phyloP scores from a whole-genome alignment of 805 yeast species.

The Candida sonorensis region DNA sequence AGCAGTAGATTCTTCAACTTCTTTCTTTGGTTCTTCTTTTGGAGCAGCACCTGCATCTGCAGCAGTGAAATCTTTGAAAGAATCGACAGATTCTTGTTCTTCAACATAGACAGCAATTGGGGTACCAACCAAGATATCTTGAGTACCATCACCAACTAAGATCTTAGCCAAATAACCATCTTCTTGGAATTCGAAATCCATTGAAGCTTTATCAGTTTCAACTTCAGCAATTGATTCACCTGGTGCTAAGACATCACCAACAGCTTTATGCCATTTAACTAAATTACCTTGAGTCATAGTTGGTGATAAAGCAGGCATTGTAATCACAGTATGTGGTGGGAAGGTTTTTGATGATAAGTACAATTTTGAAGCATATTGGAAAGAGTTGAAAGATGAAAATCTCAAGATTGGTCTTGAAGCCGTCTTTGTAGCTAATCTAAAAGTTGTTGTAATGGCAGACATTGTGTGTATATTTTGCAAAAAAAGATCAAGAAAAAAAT shows the following conservation, averaged over 20 bases:
- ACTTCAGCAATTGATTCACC: slow-evolving; percentile 96
- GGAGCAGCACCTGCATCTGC: slow-evolving; percentile 68
- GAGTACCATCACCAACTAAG: slow-evolving; percentile 73
- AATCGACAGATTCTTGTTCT: slow-evolving; percentile 74
- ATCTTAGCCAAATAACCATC: slow-evolving; percentile 91
- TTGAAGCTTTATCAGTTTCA: slow-evolving; percentile 96
- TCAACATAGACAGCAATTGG: slow-evolving; percentile 98
- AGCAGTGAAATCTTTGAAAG: slow-evolving; percentile 78
- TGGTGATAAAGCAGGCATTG: slow-evolving; percentile 99
- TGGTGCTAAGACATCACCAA: slow-evolving; percentile 81
- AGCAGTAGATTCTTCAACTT: slow-evolving; percentile 36
- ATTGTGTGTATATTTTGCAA: too few species aligned
- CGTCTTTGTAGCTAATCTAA: slow-evolving; percentile 25
- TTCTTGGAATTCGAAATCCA: slow-evolving; percentile 98
- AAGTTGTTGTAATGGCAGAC: slow-evolving; percentile 28
- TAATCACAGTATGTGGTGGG: slow-evolving; percentile 68
- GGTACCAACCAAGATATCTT: slow-evolving; percentile 88
- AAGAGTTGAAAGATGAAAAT: slow-evolving; percentile 9
- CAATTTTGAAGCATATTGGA: slow-evolving; percentile 13
- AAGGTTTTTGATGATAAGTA: slow-evolving; percentile 26
- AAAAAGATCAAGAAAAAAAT: too few species aligned
- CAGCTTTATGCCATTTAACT: slow-evolving; percentile 82
- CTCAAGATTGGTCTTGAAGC: slow-evolving; percentile 23
- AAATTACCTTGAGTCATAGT: slow-evolving; percentile 97
- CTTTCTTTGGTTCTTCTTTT: too few species aligned